These are phyloP conservation scores for Fusarium denticulatum DNA, from an alignment of 2,329 filamentous ascomycete genomes.

Conservation along the genomic window DNA sequence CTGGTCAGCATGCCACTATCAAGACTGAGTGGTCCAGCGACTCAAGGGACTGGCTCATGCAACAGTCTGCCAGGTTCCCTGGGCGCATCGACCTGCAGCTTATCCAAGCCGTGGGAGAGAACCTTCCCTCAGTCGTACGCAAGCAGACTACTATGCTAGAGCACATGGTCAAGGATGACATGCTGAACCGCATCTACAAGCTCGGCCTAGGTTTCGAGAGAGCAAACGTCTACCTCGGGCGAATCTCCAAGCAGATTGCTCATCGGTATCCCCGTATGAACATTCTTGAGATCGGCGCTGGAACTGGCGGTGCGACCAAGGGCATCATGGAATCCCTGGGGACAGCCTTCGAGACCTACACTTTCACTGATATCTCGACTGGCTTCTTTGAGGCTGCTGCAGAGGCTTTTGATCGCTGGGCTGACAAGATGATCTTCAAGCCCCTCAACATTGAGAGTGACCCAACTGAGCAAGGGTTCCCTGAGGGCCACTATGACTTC, in stretches of 20 bases:
- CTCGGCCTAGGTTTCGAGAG: constrained; percentile 1
- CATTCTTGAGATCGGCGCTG: constrained; percentile 15
- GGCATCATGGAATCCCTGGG: not conserved
- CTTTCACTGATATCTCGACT: constrained; percentile 21
- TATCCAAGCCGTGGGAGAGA: constrained; percentile 45
- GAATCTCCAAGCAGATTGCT: not conserved
- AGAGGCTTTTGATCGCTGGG: not conserved
- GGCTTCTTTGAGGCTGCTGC: constrained; percentile 19
- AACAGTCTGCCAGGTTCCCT: not conserved
- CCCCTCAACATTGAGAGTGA: constrained; percentile 2
- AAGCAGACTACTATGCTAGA: constrained; percentile 51
- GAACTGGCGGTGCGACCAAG: constrained; percentile 19
- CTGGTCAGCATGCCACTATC: not conserved
- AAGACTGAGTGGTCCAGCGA: not conserved
- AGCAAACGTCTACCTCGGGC: constrained; percentile 31
- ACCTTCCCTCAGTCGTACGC: constrained; percentile 48
- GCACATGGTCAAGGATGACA: constrained; percentile 47
- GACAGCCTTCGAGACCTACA: constrained; percentile 5
- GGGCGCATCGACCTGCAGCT: constrained; percentile 38
- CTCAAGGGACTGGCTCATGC: not conserved
- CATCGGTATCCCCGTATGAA: constrained; percentile 15
- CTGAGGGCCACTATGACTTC: constrained; percentile 46
- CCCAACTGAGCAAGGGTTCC: constrained; percentile 44
- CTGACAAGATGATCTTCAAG: constrained; percentile 17
- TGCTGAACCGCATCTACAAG: constrained; percentile 49